Percentiles rank a stretch among this genome's conserved stretches.
These are phyloP conservation scores for Brasenia schreberi DNA, from an alignment of 164 flowering plant species.

Conservation along the genomic window DNA sequence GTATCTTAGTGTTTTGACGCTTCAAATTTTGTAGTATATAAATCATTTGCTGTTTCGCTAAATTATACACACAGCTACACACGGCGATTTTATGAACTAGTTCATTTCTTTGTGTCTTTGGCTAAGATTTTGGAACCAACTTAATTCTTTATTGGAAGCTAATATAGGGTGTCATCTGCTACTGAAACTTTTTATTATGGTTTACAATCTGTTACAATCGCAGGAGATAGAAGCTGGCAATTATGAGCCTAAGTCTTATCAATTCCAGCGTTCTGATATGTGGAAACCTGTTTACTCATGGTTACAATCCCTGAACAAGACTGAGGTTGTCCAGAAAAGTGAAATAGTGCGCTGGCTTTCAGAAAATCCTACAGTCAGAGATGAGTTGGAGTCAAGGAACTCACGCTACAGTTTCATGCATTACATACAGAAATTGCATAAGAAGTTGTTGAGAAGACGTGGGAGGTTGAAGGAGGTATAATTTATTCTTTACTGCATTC, in stretches of 20 bases:
- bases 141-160: too few relatives aligned
- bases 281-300: conserved; percentile 88
- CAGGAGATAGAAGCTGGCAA: conserved; percentile 29
- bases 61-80: too few relatives aligned
- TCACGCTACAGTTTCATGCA: conserved; percentile 86
- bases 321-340: conserved; percentile 67
- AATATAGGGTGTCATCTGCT: too few relatives aligned
- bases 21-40: too few relatives aligned
- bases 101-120: too few relatives aligned
- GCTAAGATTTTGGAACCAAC: too few relatives aligned
- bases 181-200: too few relatives aligned
- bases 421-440: conserved; percentile 76
- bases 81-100: too few relatives aligned
- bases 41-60: too few relatives aligned
- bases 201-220: not conserved
- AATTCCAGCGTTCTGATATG: conserved; percentile 79
- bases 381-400: conserved; percentile 53
- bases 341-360: conserved; percentile 71
- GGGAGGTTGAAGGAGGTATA: conserved; percentile 44
- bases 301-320: conserved; percentile 67
- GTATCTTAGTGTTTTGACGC: too few relatives aligned
- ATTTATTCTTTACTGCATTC: not conserved
- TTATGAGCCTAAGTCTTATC: conserved; percentile 26
- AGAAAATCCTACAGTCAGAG: conserved; percentile 47
- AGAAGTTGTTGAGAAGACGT: conserved; percentile 64